Evolutionary conservation across 2,329 filamentous ascomycete genomes (phyloP).

Genomic region (Helminthosporium solani): DNA sequence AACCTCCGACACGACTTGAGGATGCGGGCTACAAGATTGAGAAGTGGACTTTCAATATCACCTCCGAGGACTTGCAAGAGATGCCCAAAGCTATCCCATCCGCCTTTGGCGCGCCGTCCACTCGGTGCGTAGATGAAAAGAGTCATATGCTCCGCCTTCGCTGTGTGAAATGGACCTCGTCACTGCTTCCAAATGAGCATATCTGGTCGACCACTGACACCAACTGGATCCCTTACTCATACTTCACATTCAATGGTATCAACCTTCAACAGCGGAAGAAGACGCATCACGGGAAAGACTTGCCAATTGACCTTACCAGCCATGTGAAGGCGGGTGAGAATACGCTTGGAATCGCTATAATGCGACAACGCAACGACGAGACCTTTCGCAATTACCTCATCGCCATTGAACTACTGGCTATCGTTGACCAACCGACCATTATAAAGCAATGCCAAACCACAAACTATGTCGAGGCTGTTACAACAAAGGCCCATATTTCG

Average conservation of each 20-base stretch:
- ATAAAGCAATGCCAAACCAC: conserved; percentile 23
- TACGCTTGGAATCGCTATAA: conserved; percentile 52
- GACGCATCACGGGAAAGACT: conserved; percentile 70
- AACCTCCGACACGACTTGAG: conserved; percentile 48
- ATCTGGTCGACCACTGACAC: conserved; percentile 66
- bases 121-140: conserved; percentile 49
- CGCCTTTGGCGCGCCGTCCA: conserved; percentile 26
- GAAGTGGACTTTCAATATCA: conserved; percentile 51
- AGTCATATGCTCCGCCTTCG: conserved; percentile 68
- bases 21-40: conserved; percentile 42
- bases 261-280: conserved; percentile 63
- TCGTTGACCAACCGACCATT: conserved; percentile 48
- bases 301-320: conserved; percentile 71
- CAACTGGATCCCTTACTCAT: conserved; percentile 68
- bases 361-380: conserved; percentile 33
- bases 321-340: conserved; percentile 63
- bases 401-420: conserved; percentile 69
- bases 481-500: conserved; percentile 61
- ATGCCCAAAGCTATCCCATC: conserved; percentile 40
- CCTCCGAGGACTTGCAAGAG: conserved; percentile 36
- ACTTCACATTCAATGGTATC: conserved; percentile 65
- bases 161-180: conserved; percentile 54
- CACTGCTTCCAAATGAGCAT: conserved; percentile 43
- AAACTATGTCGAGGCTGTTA: conserved; percentile 44
- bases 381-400: conserved; percentile 56